phyloP scores from a whole-genome alignment of 1,284 basidiomycete genomes.

The Naganishia sp. region DNA sequence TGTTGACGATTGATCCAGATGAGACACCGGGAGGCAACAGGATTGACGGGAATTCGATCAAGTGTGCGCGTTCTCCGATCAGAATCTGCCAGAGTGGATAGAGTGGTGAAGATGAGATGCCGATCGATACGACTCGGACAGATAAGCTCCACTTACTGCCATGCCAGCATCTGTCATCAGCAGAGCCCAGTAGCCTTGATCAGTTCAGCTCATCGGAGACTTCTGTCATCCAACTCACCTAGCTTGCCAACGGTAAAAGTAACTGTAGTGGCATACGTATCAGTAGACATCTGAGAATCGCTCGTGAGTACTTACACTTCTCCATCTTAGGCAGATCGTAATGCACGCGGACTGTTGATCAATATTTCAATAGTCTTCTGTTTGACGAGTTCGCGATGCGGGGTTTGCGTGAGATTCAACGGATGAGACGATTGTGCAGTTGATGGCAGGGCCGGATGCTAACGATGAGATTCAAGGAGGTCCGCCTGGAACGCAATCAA shows the following conservation, averaged over 20 bases:
- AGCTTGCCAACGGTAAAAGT: constrained; percentile 74
- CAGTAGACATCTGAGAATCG: background rate
- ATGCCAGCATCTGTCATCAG: constrained; percentile 49
- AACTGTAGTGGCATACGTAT: constrained; percentile 32
- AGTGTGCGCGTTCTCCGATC: constrained; percentile 84
- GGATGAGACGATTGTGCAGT: too few relatives aligned
- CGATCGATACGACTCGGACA: constrained; percentile 24
- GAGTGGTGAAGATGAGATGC: too few relatives aligned
- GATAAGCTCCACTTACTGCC: constrained; percentile 34
- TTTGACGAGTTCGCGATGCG: too few relatives aligned
- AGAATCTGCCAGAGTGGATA: constrained; percentile 65
- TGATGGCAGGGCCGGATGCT: too few relatives aligned
- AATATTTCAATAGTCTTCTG: too few relatives aligned
- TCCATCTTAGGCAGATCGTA: constrained; percentile 39
- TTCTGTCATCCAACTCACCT: constrained; percentile 54
- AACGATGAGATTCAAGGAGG: too few relatives aligned
- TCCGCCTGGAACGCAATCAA: too few relatives aligned
- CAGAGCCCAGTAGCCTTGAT: background rate
- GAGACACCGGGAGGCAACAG: constrained; percentile 84
- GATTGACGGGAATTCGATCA: constrained; percentile 93
- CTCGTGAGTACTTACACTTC: constrained; percentile 39
- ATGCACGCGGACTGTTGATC: background rate
- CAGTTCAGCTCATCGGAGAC: background rate
- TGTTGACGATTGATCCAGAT: constrained; percentile 94
- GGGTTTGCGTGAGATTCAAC: too few relatives aligned